phyloP scores from a whole-genome alignment of 2,329 filamentous ascomycete species.

The Sclerotinia borealis region DNA sequence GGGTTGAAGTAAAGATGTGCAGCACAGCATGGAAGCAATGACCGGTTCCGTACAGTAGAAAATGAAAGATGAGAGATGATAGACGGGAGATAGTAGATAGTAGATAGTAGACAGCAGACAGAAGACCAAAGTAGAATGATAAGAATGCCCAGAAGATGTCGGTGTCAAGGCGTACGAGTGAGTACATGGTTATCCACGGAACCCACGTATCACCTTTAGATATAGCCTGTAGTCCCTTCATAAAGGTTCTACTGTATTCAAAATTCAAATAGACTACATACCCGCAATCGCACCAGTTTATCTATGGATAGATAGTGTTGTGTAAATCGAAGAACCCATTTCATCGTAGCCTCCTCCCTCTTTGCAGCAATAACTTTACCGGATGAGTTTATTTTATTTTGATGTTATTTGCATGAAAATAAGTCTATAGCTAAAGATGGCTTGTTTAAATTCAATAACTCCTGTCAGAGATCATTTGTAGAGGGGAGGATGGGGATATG shows the following conservation, averaged over 20 bases:
- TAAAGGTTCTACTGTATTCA: neutral
- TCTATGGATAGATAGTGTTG: neutral
- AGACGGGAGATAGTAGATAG: neutral
- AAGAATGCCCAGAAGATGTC: neutral
- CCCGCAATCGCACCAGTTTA: neutral
- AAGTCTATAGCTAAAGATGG: neutral
- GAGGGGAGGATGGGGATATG: too few relatives aligned
- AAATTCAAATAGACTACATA: neutral
- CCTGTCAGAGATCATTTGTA: too few relatives aligned
- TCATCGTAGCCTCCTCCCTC: neutral
- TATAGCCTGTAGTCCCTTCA: slow-evolving; percentile 1
- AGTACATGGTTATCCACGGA: neutral
- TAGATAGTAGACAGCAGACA: neutral
- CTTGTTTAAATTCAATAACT: neutral
- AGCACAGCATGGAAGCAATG: neutral
- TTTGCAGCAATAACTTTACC: neutral
- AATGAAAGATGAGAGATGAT: neutral
- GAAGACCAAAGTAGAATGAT: neutral
- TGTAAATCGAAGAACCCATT: neutral
- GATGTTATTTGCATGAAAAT: neutral
- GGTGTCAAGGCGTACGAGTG: neutral
- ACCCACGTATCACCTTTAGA: neutral
- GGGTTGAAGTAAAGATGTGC: neutral
- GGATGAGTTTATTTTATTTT: neutral
- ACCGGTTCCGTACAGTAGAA: neutral